These are phyloP conservation scores for Fonsecaea erecta DNA, from an alignment of 2,329 filamentous ascomycete species.

Conservation along the genomic window DNA sequence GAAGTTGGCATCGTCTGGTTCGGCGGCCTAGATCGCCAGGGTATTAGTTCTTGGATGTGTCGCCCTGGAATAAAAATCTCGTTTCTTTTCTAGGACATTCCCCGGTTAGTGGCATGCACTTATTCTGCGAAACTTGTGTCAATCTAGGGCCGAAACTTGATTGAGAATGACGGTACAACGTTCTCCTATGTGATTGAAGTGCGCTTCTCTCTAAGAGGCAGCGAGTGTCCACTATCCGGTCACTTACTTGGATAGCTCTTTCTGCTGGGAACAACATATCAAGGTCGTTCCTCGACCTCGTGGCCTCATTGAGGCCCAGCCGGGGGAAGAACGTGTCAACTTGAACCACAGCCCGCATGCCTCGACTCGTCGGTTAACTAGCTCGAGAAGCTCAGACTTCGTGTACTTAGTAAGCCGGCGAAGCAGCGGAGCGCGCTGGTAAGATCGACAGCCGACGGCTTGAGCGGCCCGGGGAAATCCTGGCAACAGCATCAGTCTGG, in stretches of 20 bases:
- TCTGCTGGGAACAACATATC: not conserved
- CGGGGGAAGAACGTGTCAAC: not conserved
- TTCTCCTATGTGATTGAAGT: not conserved
- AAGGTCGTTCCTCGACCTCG: not conserved
- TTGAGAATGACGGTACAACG: not conserved
- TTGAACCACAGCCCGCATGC: not conserved
- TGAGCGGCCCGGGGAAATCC: not conserved
- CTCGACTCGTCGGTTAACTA: not conserved
- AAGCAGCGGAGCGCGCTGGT: not conserved
- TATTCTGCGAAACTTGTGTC: not conserved
- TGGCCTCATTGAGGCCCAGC: not conserved
- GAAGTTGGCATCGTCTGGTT: conserved; percentile 13
- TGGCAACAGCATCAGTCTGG: not conserved
- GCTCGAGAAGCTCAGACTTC: not conserved
- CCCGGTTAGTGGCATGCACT: not conserved
- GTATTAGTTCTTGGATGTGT: not conserved
- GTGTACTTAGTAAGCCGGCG: not conserved
- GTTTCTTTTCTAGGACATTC: not conserved
- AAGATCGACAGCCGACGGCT: not conserved
- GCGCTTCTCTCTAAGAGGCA: not conserved
- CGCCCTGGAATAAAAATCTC: not conserved
- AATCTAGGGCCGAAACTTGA: too few species aligned
- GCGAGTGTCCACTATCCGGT: not conserved
- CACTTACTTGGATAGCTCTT: not conserved
- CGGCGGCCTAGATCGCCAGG: not conserved